Conservation (phyloP, 2,329 filamentous ascomycete species). For the Penicillium vulpinum region DNA sequence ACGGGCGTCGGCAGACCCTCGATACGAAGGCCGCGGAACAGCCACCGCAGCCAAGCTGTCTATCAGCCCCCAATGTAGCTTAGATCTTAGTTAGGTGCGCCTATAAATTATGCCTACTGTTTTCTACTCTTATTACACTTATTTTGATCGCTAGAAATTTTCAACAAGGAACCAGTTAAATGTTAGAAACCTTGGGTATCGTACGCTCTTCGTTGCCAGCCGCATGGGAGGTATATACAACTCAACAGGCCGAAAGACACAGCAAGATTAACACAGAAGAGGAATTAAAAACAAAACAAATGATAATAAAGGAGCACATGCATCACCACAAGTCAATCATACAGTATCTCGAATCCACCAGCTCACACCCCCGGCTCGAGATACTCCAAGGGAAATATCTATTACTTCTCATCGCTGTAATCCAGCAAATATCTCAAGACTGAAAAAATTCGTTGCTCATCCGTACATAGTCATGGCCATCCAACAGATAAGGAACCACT, state of each 20-base stretch:
- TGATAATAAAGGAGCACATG: slow-evolving; percentile 17
- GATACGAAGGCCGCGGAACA: slow-evolving; percentile 22
- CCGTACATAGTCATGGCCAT: slow-evolving; percentile 8
- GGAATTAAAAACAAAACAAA: slow-evolving; percentile 26
- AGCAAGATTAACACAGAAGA: slow-evolving; percentile 25
- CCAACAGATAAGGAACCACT: slow-evolving; percentile 1
- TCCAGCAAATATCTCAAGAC: slow-evolving; percentile 17
- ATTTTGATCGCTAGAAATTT: neutral
- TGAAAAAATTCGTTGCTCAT: slow-evolving; percentile 18
- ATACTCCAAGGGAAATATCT: slow-evolving; percentile 13
- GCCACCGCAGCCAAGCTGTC: slow-evolving; percentile 1
- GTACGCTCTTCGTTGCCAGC: slow-evolving; percentile 42
- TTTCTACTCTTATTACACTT: neutral
- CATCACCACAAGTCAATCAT: slow-evolving; percentile 12
- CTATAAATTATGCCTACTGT: neutral
- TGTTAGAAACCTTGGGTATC: slow-evolving; percentile 37
- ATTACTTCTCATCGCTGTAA: slow-evolving; percentile 15
- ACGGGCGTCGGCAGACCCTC: slow-evolving; percentile 31
- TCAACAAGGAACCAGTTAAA: slow-evolving; percentile 1
- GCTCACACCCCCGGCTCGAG: slow-evolving; percentile 13
- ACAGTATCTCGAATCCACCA: slow-evolving; percentile 10
- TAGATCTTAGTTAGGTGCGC: neutral
- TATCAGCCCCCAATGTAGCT: neutral
- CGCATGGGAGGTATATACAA: slow-evolving; percentile 42
- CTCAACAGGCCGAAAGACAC: slow-evolving; percentile 27